phyloP scores from a whole-genome alignment of 768 basidiomycete species.

The Suillus lakei region DNA sequence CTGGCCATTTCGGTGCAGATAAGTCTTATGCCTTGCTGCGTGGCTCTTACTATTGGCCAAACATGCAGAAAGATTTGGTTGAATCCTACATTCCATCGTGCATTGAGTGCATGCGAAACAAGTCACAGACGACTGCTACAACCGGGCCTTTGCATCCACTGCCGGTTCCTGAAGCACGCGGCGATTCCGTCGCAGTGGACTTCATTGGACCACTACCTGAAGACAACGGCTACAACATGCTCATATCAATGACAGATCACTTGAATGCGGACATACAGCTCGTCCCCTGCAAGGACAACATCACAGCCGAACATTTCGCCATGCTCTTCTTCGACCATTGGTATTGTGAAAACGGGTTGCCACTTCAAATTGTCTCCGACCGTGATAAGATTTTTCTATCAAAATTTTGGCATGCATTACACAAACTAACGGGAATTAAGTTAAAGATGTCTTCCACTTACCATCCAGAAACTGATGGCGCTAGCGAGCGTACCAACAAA shows the following conservation, averaged over 20 bases:
- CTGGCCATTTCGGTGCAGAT: no score
- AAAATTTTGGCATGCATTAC: no score
- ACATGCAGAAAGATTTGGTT: slow-evolving; percentile 38
- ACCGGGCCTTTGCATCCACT: slow-evolving; percentile 23
- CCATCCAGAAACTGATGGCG: no score
- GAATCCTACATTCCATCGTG: slow-evolving; percentile 33
- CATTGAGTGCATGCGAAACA: slow-evolving; percentile 32
- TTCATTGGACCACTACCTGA: slow-evolving; percentile 40
- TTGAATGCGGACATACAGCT: slow-evolving; percentile 26
- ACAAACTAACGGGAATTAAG: no score
- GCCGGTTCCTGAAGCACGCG: slow-evolving; percentile 23
- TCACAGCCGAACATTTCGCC: slow-evolving; percentile 23
- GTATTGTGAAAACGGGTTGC: neutral
- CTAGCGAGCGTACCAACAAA: no score
- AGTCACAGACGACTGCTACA: slow-evolving; percentile 18
- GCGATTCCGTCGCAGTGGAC: slow-evolving; percentile 31
- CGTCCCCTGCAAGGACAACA: slow-evolving; percentile 11
- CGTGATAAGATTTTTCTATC: no score
- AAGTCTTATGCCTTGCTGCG: slow-evolving; percentile 18
- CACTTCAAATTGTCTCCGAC: no score
- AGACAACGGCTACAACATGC: slow-evolving; percentile 32
- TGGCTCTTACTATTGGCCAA: slow-evolving; percentile 32
- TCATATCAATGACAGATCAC: slow-evolving; percentile 30
- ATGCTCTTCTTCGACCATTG: slow-evolving; percentile 23
- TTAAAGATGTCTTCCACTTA: no score